Percentiles rank a stretch among this genome's conserved stretches.
Conservation (phyloP, 1,139 yeast genomes). For the Casaregolazyma suthepensis region DNA sequence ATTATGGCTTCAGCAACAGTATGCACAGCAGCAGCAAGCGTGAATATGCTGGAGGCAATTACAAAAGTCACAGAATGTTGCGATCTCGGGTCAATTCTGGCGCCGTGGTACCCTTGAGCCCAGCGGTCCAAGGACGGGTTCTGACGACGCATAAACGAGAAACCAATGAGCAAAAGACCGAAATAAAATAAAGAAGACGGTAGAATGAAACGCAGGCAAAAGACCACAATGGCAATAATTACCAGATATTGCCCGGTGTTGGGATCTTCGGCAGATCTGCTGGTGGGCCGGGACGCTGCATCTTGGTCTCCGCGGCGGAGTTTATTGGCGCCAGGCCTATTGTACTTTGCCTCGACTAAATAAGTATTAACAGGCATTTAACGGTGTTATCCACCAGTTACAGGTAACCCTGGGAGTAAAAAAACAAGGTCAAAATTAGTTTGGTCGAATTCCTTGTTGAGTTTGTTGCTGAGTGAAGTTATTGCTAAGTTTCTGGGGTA, state of each 20-base stretch:
- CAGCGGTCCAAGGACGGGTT: background rate
- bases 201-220: background rate
- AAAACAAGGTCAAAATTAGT: background rate
- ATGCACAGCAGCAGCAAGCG: slow-evolving; percentile 1
- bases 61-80: background rate
- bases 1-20: background rate
- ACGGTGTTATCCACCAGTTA: background rate
- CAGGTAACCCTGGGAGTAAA: background rate
- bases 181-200: background rate
- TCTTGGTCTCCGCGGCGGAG: background rate
- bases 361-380: background rate
- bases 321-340: background rate
- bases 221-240: background rate
- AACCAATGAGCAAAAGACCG: background rate
- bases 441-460: background rate
- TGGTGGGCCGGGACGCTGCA: background rate
- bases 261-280: background rate
- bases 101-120: background rate
- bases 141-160: background rate
- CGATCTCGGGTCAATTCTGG: background rate
- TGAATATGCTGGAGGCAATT: slow-evolving; percentile 1
- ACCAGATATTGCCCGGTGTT: background rate
- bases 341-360: background rate
- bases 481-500: background rate
- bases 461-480: background rate